Base-by-base conservation (phyloP, 495 filamentous ascomycete genomes). In the Staphylotrichum tortipilum region DNA sequence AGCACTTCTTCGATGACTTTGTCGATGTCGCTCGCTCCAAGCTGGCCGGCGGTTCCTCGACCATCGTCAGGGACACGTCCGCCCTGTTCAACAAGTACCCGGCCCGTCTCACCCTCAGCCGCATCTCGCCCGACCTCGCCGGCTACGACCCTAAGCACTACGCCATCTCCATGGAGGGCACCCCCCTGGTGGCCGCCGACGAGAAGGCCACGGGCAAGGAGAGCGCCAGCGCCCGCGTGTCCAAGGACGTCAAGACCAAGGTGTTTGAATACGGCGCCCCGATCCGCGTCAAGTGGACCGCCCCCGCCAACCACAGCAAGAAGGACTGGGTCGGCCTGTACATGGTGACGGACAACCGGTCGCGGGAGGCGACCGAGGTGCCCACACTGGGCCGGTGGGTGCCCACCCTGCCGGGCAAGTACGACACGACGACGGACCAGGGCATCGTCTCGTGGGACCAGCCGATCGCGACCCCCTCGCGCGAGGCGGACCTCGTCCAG, bases 281-380 rank as follows among this genome's bases (percentile, higher is more conserved):
- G 11, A 87, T 98, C 67, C 85, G 79, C 56, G 86, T 98, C 55
- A 83, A 79, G 58, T 98, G 92, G 92, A 89, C 81, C 15, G 94
- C 92, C 0, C 92, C 92, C 1, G 74, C 84, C 44, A 89, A 90
- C 59, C 92, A 97, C 69, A 84, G 82, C 72, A 92, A 85, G 61
- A 86, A 83, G 55, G 92, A 98, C 65, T 98, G 92, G 92, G 80
- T 98, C 43, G 91, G 90, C 17, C 72, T 98, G 7, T 98, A 96
- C 71, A 86, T 85, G 72, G 85, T 98, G 18, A 88, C 86, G 4
- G 94, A 97, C 65, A 97, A 96, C 61, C 78, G 81, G 4, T 89
- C 84, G 19, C 78, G 92, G 35, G 86, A 95, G 37, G 69, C 84
- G 21, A 92, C 91, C 21, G 79, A 84, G 19, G 79, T 96, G 15